Evolutionary conservation across 2,329 filamentous ascomycete genomes (phyloP).

Genomic region (Thielaviopsis musarum): DNA sequence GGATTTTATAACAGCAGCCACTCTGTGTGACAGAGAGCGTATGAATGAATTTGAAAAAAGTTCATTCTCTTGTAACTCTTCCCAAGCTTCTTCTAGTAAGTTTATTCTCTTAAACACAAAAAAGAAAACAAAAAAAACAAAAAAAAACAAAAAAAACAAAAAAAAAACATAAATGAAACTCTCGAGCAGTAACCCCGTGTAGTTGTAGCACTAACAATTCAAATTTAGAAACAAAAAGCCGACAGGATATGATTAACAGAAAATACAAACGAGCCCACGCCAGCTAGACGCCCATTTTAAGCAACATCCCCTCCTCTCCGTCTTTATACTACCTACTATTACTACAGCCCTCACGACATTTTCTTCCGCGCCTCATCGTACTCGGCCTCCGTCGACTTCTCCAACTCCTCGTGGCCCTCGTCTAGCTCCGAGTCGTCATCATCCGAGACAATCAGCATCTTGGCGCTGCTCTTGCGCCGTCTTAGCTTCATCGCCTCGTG

Average conservation of each 20-base stretch:
- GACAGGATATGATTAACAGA: background rate
- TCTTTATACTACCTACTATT: background rate
- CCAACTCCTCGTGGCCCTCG: slow-evolving; percentile 21
- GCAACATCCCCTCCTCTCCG: slow-evolving; percentile 4
- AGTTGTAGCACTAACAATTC: too few species aligned
- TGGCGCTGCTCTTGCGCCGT: slow-evolving; percentile 32
- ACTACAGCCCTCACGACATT: slow-evolving; percentile 15
- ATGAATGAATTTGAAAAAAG: too few species aligned
- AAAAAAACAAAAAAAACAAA: background rate
- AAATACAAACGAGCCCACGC: background rate
- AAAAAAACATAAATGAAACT: background rate
- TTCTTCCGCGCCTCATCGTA: slow-evolving; percentile 28
- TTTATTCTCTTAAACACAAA: too few species aligned
- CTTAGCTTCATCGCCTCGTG: slow-evolving; percentile 61
- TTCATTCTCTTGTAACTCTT: too few species aligned
- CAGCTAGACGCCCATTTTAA: background rate
- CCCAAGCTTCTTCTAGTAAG: too few species aligned
- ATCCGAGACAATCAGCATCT: slow-evolving; percentile 21
- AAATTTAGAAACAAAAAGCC: background rate
- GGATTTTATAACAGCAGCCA: too few species aligned
- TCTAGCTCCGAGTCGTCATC: slow-evolving; percentile 27
- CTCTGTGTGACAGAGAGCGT: too few species aligned
- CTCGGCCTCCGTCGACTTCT: slow-evolving; percentile 26
- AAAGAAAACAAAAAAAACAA: too few species aligned
- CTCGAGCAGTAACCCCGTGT: too few species aligned